Base-by-base conservation (phyloP, 75 land plant species). In the Ceratopteris richardii region DNA sequence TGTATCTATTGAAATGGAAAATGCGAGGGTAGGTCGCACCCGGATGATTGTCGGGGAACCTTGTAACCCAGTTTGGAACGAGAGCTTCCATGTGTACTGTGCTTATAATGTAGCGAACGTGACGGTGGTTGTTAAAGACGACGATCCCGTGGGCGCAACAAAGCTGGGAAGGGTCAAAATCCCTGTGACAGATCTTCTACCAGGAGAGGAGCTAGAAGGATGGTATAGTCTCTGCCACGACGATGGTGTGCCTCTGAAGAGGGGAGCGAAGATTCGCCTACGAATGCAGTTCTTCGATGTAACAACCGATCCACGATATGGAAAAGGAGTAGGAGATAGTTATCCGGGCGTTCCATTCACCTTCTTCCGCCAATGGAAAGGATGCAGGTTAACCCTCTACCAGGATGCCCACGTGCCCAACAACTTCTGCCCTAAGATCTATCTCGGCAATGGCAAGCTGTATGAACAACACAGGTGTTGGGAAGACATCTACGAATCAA, bases 1-100 rank as follows among this genome's bases (percentile, higher is more conserved):
- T 64, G 97, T 89, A 9, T 84, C 89, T n/a, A 65, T 88, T 20
- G 97, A 88, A 68, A 65, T 91, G 44, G 95, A 85, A 60, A 75
- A 65, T 43, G 76, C 89, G 0, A 62, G 89, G 17, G 86, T 88
- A 33, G 97, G 77, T n/a, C 57, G 89, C 6, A 91, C 97, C 7
- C 70, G 95, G 24, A 73, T 80, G 30, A 29, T 84, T 17, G 26
- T 44, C 31, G 56, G 65, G 14, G 84, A 89, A 23, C 77, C 80
- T 13, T 57, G 33, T 14, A 75, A 70, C 11, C 92, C 91, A 0
- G 67, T 71, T 6, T 91, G 97, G 97, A 69, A 79, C 42, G 95
- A 91, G 69, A 71, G 85, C 14, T 89, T 89, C 52, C 94, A 87
- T 61, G 82, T 89, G 30, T 89, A 82, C 75, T 89, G 89, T 54